phyloP scores from a whole-genome alignment of 2,329 filamentous ascomycete genomes.

The Colletotrichum sp. region DNA sequence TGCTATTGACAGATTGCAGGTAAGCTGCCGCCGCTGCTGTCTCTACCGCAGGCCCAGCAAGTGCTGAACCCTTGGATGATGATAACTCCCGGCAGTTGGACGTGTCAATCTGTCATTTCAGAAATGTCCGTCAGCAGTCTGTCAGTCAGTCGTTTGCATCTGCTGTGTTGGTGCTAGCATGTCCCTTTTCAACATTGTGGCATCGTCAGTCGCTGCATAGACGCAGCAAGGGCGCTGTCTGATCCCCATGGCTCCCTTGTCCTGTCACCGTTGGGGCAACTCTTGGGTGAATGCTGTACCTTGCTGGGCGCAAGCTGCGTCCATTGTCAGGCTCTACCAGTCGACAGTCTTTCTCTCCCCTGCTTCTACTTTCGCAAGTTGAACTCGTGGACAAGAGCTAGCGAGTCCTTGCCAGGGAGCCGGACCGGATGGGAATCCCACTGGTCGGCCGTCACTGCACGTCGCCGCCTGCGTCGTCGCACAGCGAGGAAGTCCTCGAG shows the following conservation, averaged over 20 bases:
- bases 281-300: background rate
- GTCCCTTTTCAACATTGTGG: background rate
- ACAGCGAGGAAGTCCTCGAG: slow-evolving; percentile 12
- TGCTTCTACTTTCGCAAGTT: background rate
- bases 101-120: background rate
- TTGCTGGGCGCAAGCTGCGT: background rate
- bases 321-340: background rate
- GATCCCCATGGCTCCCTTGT: background rate
- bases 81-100: background rate
- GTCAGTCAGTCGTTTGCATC: background rate
- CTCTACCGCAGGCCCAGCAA: background rate
- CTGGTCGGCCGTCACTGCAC: slow-evolving; percentile 4
- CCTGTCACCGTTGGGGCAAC: background rate
- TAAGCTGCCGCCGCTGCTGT: background rate
- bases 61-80: background rate
- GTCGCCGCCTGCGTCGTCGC: slow-evolving; percentile 15
- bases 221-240: background rate
- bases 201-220: background rate
- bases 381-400: background rate
- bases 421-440: slow-evolving; percentile 6
- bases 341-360: background rate
- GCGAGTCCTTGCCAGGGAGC: slow-evolving; percentile 1
- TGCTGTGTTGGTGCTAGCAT: background rate
- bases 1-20: background rate
- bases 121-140: background rate